These are phyloP conservation scores for Pythium sp. DNA, from an alignment of 352 stramenopile genomes.

Conservation along the genomic window DNA sequence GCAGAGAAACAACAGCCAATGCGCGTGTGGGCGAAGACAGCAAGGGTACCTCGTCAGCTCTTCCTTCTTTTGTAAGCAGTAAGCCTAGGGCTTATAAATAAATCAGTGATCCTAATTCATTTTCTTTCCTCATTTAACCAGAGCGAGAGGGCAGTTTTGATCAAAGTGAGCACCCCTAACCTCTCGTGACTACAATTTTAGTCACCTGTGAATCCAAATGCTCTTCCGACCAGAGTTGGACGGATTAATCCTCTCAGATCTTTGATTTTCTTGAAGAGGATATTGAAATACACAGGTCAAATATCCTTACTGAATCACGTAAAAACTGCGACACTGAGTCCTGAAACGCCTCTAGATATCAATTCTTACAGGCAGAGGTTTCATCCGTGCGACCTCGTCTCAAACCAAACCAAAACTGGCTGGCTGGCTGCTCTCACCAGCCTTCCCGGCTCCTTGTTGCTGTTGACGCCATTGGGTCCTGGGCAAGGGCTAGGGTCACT, in stretches of 20 bases:
- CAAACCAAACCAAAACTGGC: constrained; percentile 1
- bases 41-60: too few species aligned
- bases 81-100: too few species aligned
- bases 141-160: background rate
- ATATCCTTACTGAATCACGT: accelerated
- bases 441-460: background rate
- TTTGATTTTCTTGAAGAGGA: background rate
- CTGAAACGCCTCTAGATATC: background rate
- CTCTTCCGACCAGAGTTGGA: background rate
- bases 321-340: background rate
- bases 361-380: background rate
- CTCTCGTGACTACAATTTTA: background rate
- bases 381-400: constrained; percentile 5
- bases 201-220: background rate
- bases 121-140: background rate
- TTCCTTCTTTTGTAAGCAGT: too few species aligned
- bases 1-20: background rate
- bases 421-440: constrained; percentile 1
- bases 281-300: background rate
- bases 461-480: background rate
- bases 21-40: too few species aligned
- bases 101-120: background rate
- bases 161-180: background rate
- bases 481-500: background rate
- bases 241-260: background rate